A percentile compares a stretch with the other conserved stretches of the same genome.
phyloP scores from a whole-genome alignment of 306 rosid genomes.

The Cucurbita moschata region DNA sequence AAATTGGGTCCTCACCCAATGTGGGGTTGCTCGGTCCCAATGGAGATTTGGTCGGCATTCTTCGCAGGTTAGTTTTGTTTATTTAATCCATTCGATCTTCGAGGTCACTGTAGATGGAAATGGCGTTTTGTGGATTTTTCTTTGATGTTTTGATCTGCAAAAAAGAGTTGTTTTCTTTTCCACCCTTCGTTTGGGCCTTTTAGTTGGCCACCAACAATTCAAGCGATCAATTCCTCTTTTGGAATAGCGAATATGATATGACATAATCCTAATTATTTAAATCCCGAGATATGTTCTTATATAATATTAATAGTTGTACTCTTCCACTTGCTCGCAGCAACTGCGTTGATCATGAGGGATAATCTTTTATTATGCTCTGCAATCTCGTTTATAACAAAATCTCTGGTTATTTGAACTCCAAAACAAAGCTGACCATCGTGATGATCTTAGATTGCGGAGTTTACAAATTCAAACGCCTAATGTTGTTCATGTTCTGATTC shows the following conservation, averaged over 20 bases:
- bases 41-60: constrained; percentile 61
- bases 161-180: neutral
- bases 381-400: neutral
- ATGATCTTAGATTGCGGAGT: neutral
- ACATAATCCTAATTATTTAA: neutral
- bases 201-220: neutral
- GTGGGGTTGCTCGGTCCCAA: constrained; percentile 57
- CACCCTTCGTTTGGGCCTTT: neutral
- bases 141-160: neutral
- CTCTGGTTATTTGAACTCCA: neutral
- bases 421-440: neutral
- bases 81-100: neutral
- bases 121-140: neutral
- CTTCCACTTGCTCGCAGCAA: neutral
- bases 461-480: neutral
- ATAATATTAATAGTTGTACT: neutral
- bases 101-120: neutral
- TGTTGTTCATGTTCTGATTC: neutral
- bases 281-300: neutral
- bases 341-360: neutral
- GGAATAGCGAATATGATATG: neutral
- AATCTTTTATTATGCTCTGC: neutral
- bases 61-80: constrained; percentile 43
- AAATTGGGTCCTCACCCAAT: constrained; percentile 38
- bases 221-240: neutral